phyloP scores from a whole-genome alignment of 768 basidiomycete species.

The Phlebiopsis gigantea region DNA sequence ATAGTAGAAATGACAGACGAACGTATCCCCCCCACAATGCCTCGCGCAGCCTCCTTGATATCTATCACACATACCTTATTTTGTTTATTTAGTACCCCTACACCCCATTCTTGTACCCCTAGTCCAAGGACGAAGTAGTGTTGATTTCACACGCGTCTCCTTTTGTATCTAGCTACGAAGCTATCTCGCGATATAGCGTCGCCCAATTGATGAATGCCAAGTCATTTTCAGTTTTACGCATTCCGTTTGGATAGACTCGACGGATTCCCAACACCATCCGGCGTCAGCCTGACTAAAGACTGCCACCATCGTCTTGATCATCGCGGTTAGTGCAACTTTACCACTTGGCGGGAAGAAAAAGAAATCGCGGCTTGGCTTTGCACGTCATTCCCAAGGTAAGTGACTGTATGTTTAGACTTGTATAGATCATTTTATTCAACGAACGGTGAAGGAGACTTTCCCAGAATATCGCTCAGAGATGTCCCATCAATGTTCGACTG shows the following conservation, averaged over 20 bases:
- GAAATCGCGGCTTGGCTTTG: no score
- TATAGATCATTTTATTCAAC: no score
- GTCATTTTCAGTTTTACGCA: background rate
- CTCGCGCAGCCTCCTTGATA: background rate
- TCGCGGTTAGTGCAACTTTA: no score
- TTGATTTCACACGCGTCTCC: background rate
- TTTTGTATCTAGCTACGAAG: background rate
- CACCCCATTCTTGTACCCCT: background rate
- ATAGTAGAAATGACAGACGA: background rate
- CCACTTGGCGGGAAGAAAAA: no score
- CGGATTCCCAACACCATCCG: no score
- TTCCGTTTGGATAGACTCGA: background rate
- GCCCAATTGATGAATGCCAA: background rate
- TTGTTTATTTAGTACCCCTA: background rate
- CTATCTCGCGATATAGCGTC: background rate
- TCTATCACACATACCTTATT: slow-evolving; percentile 3
- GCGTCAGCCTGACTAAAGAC: no score
- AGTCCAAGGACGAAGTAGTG: background rate
- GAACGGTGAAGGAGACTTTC: no score
- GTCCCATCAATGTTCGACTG: background rate
- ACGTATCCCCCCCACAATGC: background rate
- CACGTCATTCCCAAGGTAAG: no score
- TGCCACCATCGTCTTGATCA: no score
- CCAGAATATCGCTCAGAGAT: no score
- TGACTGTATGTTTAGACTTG: no score